Base-by-base conservation (phyloP, 768 basidiomycete species). In the Rhizopogon rudus region DNA sequence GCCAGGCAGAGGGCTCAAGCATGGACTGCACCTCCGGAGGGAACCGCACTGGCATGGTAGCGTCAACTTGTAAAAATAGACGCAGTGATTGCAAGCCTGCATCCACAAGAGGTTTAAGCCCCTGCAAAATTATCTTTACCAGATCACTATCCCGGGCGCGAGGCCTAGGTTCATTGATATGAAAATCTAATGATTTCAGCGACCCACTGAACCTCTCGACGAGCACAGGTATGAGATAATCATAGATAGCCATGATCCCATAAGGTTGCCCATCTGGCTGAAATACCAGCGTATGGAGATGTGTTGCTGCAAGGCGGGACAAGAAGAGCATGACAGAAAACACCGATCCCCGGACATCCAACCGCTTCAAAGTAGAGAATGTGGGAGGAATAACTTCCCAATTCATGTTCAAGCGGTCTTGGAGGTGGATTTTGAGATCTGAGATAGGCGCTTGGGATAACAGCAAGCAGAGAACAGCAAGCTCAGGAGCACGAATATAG, bases 1-100 rank as follows among this genome's bases (percentile, higher is more conserved):
- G 52, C 52, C 52, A 57, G 13, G 56, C 43, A 14, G 28, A 53
- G 10, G 52, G 56, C 10, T 46, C 45, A 20, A 52, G 55, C 44
- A 35, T 44, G n/a, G 35, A 31, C 10, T 31, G 31, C 12, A 56
- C 35, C 17, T 51, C 46, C 5, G 25, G 40, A 33, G 55, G 17
- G 5, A 56, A 48, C 5, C 31, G 17, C 33, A 44, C 13, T 14
- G 43, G 10, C 1, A 53, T 17, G 13, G 35, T 39, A 13, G 55
- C 12, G 14, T 9, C 20, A 3, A 48, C 33, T 22, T 48, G 46
- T 6, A 56, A 41, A 17, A 44, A 17, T 10, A 42, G 37, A 9
- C 51, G 42, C 46, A 56, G 29, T 31, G 50, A 42, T 43, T 56
- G 20, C 10, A 56, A 39, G 14, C 55, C 51, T 29, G 20, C 55